Conservation (phyloP, 2,329 filamentous ascomycete genomes). For the Pseudocercospora fuligena region DNA sequence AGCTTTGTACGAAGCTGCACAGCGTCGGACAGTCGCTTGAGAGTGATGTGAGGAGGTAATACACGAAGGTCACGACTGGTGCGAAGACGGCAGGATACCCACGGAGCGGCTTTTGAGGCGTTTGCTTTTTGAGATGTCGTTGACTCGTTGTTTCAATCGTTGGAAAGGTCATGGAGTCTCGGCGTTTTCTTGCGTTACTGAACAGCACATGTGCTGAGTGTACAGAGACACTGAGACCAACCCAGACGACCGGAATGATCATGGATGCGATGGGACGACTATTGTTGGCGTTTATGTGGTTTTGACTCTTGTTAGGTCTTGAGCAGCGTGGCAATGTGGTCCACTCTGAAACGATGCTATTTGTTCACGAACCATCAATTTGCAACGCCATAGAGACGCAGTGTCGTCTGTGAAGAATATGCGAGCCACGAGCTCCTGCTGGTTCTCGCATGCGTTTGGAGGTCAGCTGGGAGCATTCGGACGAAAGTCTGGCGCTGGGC, state of each 20-base stretch:
- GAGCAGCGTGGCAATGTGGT: neutral
- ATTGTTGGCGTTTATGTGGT: neutral
- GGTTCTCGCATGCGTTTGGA: neutral
- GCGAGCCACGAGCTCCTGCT: neutral
- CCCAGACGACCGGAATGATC: neutral
- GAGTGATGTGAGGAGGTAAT: neutral
- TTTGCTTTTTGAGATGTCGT: neutral
- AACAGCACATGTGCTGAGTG: conserved; percentile 7
- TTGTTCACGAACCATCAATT: neutral
- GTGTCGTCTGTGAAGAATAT: neutral
- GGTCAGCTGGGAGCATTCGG: neutral
- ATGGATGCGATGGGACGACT: neutral
- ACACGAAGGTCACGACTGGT: neutral
- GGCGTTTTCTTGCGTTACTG: neutral
- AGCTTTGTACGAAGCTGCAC: conserved; percentile 77
- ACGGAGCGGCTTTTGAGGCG: conserved; percentile 1
- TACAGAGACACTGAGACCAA: conserved; percentile 1
- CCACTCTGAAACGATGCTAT: neutral
- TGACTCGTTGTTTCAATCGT: neutral
- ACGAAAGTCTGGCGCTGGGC: neutral
- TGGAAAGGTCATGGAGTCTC: neutral
- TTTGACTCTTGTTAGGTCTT: neutral
- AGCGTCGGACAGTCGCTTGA: conserved; percentile 42
- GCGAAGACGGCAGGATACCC: conserved; percentile 3
- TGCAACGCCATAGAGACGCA: neutral